These are phyloP conservation scores for Biscogniauxia mediterranea DNA, from an alignment of 2,329 filamentous ascomycete species.

Conservation along the genomic window DNA sequence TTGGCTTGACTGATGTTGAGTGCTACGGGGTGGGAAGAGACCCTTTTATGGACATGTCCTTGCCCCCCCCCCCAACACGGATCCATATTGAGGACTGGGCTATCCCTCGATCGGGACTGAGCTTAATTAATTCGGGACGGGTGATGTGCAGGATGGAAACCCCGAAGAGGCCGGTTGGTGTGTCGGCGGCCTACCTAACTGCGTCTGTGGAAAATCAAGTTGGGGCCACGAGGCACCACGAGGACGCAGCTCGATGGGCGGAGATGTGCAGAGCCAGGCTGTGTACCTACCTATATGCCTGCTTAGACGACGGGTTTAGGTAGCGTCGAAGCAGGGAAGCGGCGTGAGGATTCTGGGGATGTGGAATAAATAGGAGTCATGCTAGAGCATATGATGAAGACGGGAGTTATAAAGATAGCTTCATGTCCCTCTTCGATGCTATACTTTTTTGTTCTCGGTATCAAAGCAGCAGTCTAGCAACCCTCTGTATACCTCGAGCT, in stretches of 20 bases:
- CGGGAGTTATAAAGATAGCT: not conserved
- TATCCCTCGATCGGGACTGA: not conserved
- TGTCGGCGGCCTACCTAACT: not conserved
- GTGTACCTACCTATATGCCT: too few relatives aligned
- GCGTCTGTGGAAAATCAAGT: not conserved
- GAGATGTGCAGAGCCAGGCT: too few relatives aligned
- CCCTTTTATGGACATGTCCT: not conserved
- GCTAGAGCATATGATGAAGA: not conserved
- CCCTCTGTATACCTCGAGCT: not conserved
- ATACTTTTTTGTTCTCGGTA: not conserved
- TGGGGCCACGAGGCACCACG: too few relatives aligned
- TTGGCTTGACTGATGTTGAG: not conserved
- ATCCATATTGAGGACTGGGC: not conserved
- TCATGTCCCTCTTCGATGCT: not conserved
- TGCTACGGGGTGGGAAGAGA: not conserved
- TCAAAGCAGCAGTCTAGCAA: not conserved
- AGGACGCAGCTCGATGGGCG: too few relatives aligned
- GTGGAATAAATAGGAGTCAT: not conserved
- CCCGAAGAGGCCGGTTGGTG: too few relatives aligned
- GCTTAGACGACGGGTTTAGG: not conserved
- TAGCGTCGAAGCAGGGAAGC: not conserved
- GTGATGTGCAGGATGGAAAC: not conserved
- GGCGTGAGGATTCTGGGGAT: not conserved
- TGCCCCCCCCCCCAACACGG: not conserved
- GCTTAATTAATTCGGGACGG: not conserved